Evolutionary conservation across 2,329 filamentous ascomycete species (phyloP), one percentile per base, ranked within the genome.

Genomic region (Neofusicoccum umdonicola): DNA sequence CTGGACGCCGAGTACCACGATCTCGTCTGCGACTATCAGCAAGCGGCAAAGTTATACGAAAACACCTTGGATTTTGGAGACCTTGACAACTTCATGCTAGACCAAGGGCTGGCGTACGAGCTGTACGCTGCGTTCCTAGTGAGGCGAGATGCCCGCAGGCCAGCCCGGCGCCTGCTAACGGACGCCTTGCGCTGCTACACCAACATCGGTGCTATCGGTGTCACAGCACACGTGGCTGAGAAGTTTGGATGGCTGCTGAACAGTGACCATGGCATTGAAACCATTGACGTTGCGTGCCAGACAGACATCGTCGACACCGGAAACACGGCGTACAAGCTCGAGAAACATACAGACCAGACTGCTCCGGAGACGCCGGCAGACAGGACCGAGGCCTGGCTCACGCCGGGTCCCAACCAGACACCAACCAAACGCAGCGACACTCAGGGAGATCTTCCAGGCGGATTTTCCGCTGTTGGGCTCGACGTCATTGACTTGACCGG

Each of bases 401-500:
- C 76, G 8, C 77, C 78, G 8, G 80, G 84, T 56, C 79, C 83
- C 31, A 19, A 54, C 39, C 80, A 41, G 70, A 80, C 35, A 71
- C 72, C 27, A 80, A 81, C 66, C 76, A 76, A 77, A 63, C 71
- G 73, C 17, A 72, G 70, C 22, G 71, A 73, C 45, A 68, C 71
- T 52, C 82, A 84, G 65, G 76, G 83, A 5, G 86, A 87, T 67
- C 81, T 84, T 19, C 85, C 84, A 2, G 85, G 81, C 41, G 88
- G 88, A 11, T 81, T 93, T 66, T 89, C 90, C 45, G 88, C 90
- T 34, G 78, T 80, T 0, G 82, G 81, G 3, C 83, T 94, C 62
- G 91, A 94, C 77, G 93, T 94, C 88, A 88, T 94, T 72, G 91
- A 93, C 74, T 77, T 93, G 67, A 88, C 91, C 47, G 89, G 89